Evolutionary conservation across 306 rosid genomes (phyloP).

Genomic region (Cucumis hystrix): DNA sequence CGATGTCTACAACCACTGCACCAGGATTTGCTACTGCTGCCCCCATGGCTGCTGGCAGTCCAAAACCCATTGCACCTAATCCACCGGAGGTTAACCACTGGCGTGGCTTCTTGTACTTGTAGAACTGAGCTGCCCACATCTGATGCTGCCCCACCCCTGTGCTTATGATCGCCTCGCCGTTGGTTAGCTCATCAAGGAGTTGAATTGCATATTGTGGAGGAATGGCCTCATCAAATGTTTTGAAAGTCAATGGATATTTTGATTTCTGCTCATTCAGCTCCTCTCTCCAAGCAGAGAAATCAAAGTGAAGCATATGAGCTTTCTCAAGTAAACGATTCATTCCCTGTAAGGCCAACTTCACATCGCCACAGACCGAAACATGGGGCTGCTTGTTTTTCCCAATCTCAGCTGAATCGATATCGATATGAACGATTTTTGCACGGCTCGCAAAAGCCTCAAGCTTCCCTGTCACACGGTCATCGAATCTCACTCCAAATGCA

Average conservation of each 20-base stretch:
- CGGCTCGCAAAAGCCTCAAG: slow-evolving; percentile 77
- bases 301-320: slow-evolving; percentile 18
- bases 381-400: slow-evolving; percentile 96
- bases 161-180: slow-evolving; percentile 62
- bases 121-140: slow-evolving; percentile 39
- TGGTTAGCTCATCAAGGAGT: slow-evolving; percentile 72
- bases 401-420: slow-evolving; percentile 82
- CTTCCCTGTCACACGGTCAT: slow-evolving; percentile 87
- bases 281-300: slow-evolving; percentile 52
- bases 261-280: slow-evolving; percentile 60
- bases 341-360: slow-evolving; percentile 58
- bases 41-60: slow-evolving; percentile 81
- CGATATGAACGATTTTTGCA: slow-evolving; percentile 85
- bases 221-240: slow-evolving; percentile 54
- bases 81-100: slow-evolving; percentile 86
- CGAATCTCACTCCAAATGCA: slow-evolving; percentile 90
- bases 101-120: slow-evolving; percentile 60
- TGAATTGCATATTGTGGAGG: slow-evolving; percentile 78
- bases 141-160: slow-evolving; percentile 88
- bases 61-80: slow-evolving; percentile 93
- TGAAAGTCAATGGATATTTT: slow-evolving; percentile 50
- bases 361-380: slow-evolving; percentile 55
- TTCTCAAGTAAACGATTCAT: slow-evolving; percentile 41
- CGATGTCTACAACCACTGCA: slow-evolving; percentile 58
- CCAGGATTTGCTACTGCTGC: slow-evolving; percentile 78